A percentile compares a stretch with the other conserved stretches of the same genome.
phyloP scores from a whole-genome alignment of 2,329 filamentous ascomycete species.

The Penicillium capsulatum region DNA sequence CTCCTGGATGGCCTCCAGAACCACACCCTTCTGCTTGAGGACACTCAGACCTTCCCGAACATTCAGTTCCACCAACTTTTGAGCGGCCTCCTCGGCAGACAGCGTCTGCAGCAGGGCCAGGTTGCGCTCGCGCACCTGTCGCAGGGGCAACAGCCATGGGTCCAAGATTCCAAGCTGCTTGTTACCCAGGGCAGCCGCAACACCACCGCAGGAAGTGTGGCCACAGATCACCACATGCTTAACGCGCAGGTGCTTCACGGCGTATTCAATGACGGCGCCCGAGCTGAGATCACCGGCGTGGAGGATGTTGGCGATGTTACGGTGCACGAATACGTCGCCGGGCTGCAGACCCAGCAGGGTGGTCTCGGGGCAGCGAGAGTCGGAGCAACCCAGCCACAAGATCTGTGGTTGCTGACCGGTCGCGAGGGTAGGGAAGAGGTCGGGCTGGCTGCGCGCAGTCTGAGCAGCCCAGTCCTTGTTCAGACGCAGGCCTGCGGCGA shows the following conservation, averaged over 20 bases:
- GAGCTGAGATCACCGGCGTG: constrained; percentile 70
- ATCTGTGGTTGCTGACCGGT: constrained; percentile 60
- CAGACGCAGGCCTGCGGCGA: constrained; percentile 60
- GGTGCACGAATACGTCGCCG: constrained; percentile 82
- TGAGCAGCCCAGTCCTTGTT: constrained; percentile 69
- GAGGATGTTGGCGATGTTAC: constrained; percentile 85
- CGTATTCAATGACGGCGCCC: constrained; percentile 72
- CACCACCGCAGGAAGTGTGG: constrained; percentile 59
- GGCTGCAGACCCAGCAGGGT: constrained; percentile 73
- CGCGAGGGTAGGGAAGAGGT: constrained; percentile 65
- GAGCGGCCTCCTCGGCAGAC: constrained; percentile 47
- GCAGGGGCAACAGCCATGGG: constrained; percentile 57
- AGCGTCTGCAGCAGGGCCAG: constrained; percentile 48
- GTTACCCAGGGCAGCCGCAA: constrained; percentile 53
- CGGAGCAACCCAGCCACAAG: constrained; percentile 82
- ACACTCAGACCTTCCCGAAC: constrained; percentile 65
- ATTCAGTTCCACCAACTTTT: constrained; percentile 71
- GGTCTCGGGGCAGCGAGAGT: constrained; percentile 79
- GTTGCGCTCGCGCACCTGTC: constrained; percentile 53
- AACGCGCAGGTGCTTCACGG: constrained; percentile 66
- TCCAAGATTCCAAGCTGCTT: constrained; percentile 57
- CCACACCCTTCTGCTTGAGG: constrained; percentile 63
- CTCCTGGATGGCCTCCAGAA: constrained; percentile 67
- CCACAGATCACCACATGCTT: constrained; percentile 60
- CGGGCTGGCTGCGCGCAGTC: constrained; percentile 61